Conservation (phyloP, 1,284 basidiomycete genomes). For the Pseudozyma tsukubaensis region DNA sequence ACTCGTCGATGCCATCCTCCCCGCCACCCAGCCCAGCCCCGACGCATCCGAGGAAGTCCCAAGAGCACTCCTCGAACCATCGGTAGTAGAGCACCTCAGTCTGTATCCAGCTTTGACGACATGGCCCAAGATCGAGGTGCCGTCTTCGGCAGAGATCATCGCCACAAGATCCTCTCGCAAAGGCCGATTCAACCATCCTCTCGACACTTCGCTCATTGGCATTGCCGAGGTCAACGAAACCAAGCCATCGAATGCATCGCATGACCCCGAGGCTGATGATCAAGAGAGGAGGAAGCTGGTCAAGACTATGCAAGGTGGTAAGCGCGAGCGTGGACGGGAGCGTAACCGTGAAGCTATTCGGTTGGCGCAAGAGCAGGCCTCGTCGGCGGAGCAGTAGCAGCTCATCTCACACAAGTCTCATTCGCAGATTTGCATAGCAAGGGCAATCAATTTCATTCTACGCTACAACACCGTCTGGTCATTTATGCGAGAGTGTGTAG, state of each 20-base stretch:
- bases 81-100: conserved; percentile 43
- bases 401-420: not conserved
- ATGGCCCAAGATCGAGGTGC: conserved; percentile 58
- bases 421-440: not conserved
- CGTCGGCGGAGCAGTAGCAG: conserved; percentile 3
- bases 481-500: not conserved
- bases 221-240: conserved; percentile 31
- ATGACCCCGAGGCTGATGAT: conserved; percentile 32
- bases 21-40: conserved; percentile 23
- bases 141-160: conserved; percentile 52
- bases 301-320: conserved; percentile 58
- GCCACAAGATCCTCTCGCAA: conserved; percentile 42
- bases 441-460: not conserved
- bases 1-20: conserved; percentile 24
- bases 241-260: conserved; percentile 22
- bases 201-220: conserved; percentile 44
- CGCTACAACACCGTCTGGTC: not conserved
- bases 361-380: conserved; percentile 29
- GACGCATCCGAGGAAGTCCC: conserved; percentile 5
- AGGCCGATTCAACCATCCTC: conserved; percentile 46
- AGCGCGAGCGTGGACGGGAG: conserved; percentile 55
- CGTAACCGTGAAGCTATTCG: conserved; percentile 55
- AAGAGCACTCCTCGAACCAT: conserved; percentile 31
- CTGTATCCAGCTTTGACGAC: conserved; percentile 56
- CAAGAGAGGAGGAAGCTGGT: conserved; percentile 47